Conservation (phyloP, 495 filamentous ascomycete genomes). For the Trichoderma orchidacearum region DNA sequence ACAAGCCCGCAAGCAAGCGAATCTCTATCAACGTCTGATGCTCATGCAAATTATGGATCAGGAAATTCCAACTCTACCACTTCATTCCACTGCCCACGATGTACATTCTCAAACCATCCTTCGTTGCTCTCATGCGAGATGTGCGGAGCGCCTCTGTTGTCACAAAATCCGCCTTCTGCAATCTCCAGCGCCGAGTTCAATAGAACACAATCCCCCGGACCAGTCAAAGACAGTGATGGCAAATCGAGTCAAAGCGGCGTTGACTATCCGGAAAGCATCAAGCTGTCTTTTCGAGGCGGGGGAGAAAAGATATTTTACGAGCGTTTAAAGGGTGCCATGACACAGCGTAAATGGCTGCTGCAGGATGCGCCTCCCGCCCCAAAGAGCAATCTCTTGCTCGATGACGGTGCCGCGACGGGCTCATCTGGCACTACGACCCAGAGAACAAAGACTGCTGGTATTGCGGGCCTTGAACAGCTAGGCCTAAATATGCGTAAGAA, state of each 20-base stretch:
- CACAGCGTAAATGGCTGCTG: constrained; percentile 92
- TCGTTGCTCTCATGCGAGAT: constrained; percentile 81
- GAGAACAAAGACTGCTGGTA: constrained; percentile 60
- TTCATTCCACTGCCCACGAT: constrained; percentile 65
- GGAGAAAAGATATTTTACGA: constrained; percentile 88
- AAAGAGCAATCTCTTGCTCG: constrained; percentile 51
- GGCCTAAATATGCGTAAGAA: constrained; percentile 73
- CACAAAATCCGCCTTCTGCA: constrained; percentile 31
- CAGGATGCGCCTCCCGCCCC: constrained; percentile 88
- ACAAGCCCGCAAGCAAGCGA: neutral
- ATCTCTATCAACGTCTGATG: neutral
- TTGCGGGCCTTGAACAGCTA: constrained; percentile 80
- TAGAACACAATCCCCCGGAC: neutral
- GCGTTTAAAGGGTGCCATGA: constrained; percentile 69
- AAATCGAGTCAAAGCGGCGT: neutral
- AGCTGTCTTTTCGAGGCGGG: constrained; percentile 79
- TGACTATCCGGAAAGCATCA: constrained; percentile 62
- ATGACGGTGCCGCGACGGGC: constrained; percentile 21
- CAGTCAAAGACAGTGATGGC: neutral
- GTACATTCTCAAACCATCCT: constrained; percentile 89
- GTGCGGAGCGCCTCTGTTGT: constrained; percentile 65
- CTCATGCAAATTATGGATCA: neutral
- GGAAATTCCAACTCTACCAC: constrained; percentile 16
- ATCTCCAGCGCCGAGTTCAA: constrained; percentile 36
- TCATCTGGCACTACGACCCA: constrained; percentile 14